Evolutionary conservation across 495 filamentous ascomycete species (phyloP).

Genomic region (Clavariopsis aquatica): DNA sequence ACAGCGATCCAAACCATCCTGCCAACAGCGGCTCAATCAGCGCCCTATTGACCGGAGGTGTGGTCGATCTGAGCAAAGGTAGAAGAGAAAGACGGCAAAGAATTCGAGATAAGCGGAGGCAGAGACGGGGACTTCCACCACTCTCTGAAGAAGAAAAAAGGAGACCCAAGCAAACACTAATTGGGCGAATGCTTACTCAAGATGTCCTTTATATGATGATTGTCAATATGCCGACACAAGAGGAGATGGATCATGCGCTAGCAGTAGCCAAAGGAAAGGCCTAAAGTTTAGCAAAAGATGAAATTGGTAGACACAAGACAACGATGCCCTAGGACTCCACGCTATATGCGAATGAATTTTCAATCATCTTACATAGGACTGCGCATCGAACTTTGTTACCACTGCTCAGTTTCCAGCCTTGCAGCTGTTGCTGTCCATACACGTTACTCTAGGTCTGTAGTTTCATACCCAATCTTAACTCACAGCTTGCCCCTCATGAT

Average conservation of each 20-base stretch:
- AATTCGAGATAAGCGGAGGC: constrained; percentile 8
- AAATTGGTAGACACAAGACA: too few relatives aligned
- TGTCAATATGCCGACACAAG: constrained; percentile 41
- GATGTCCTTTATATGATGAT: constrained; percentile 44
- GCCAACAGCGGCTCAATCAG: constrained; percentile 48
- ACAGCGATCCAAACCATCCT: constrained; percentile 58
- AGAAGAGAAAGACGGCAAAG: background rate
- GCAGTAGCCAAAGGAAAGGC: background rate
- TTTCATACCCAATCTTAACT: background rate
- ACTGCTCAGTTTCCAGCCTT: background rate
- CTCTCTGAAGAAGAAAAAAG: constrained; percentile 7
- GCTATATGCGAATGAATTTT: too few relatives aligned
- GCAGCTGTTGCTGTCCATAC: background rate
- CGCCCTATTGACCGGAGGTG: constrained; percentile 43
- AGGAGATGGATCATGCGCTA: constrained; percentile 23
- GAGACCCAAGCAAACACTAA: background rate
- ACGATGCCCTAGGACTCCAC: background rate
- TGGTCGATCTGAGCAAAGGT: constrained; percentile 2
- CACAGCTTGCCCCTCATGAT: constrained; percentile 16
- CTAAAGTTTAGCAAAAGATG: background rate
- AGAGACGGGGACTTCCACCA: constrained; percentile 2
- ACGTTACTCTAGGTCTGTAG: background rate
- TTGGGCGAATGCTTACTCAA: constrained; percentile 37
- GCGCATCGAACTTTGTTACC: too few relatives aligned
- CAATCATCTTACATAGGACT: too few relatives aligned